These are phyloP conservation scores for Mortierella sp. DNA, from an alignment of 371 early-diverging fungal species.

Conservation along the genomic window DNA sequence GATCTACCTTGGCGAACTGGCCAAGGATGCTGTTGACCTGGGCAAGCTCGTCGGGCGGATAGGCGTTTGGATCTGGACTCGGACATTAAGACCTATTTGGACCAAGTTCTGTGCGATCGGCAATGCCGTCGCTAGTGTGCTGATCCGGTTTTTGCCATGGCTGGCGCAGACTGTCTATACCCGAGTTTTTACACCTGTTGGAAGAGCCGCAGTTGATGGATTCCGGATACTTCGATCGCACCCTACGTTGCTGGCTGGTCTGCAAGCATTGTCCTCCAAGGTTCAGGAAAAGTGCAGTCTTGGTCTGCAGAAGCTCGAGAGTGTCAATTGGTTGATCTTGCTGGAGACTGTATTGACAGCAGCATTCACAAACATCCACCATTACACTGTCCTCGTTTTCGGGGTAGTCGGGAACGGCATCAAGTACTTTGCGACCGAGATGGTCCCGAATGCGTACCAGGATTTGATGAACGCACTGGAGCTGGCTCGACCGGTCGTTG, in stretches of 20 bases:
- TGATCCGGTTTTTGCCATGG: slow-evolving; percentile 31
- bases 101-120: slow-evolving; percentile 1
- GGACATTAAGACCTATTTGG: slow-evolving; percentile 20
- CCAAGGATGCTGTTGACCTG: slow-evolving; percentile 47
- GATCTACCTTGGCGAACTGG: slow-evolving; percentile 39
- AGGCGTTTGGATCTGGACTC: slow-evolving; percentile 34
- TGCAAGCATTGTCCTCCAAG: slow-evolving; percentile 39
- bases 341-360: slow-evolving; percentile 28
- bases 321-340: slow-evolving; percentile 46
- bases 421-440: slow-evolving; percentile 25
- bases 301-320: slow-evolving; percentile 21
- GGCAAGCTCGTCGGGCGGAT: slow-evolving; percentile 10
- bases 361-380: neutral
- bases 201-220: neutral
- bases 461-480: slow-evolving; percentile 41
- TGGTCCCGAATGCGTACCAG: slow-evolving; percentile 40
- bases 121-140: neutral
- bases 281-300: slow-evolving; percentile 6
- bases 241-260: slow-evolving; percentile 38
- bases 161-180: slow-evolving; percentile 6
- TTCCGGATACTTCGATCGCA: slow-evolving; percentile 42
- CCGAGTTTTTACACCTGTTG: slow-evolving; percentile 19
- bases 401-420: slow-evolving; percentile 13
- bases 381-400: neutral
- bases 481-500: slow-evolving; percentile 35